Base-by-base conservation (phyloP, 192 early-diverging fungal genomes). In the Phycomyces blakesleeanus region DNA sequence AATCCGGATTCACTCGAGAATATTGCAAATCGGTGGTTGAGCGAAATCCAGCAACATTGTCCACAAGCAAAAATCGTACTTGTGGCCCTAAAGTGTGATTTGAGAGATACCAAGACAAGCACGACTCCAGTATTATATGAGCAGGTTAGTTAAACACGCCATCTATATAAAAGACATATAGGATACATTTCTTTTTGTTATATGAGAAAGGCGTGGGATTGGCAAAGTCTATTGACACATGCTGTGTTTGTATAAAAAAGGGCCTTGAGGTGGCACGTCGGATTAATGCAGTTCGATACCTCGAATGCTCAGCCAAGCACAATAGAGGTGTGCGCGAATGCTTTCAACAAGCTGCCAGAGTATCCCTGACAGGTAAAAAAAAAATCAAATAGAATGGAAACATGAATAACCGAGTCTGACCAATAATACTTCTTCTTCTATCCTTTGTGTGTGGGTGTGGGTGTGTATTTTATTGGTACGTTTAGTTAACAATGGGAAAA, bases 261-360 rank as follows among this genome's bases (percentile, higher is more conserved):
- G 69, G 69, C 3, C 54, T 72, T 12, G 57, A 26, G 22, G 42
- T 64, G 6, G 69, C 69, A 1, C 41, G 54, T 27, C 50, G 37
- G 10, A 67, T 73, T 40, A 61, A 67, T 50, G 71, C 71, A 10
- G 59, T 63, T 16, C 55, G 71, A 6, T 73, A 72, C 41, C 51
- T 73, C n/a, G 71, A 73, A 55, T 73, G 71, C 44, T 73, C 71
- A 5, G 71, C 71, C 12, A 73, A 73, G 24, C 65, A 67, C 53
- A 73, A 73, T 41, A 50, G 71, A 44, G 71, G 71, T 21, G 61
- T 73, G 2, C 53, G 42, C 14, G 71, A 73, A 59, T 62, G 60
- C 21, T 73, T 73, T 55, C 59, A 73, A 44, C 71, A 73, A 58
- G 65, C 65, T 21, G 71, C 61, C 22, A 51, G 55, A 39, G 64